Percentiles rank a stretch among this genome's conserved stretches.
These are phyloP conservation scores for Saturnispora mendoncae DNA, from an alignment of 805 yeast species.

Conservation along the genomic window DNA sequence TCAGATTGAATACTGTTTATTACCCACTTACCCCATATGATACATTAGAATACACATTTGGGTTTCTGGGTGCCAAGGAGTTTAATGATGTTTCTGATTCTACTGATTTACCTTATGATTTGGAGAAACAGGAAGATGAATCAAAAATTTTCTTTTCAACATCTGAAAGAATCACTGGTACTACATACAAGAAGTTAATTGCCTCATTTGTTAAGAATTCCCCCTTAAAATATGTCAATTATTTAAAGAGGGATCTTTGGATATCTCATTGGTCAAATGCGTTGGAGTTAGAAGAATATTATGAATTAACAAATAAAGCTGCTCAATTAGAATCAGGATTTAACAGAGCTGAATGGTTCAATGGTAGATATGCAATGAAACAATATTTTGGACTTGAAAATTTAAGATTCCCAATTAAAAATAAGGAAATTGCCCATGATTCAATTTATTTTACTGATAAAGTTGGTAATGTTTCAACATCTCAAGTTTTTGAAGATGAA, in stretches of 20 bases:
- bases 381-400: constrained; percentile 53
- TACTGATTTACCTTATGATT: constrained; percentile 10
- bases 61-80: constrained; percentile 31
- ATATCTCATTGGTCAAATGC: constrained; percentile 75
- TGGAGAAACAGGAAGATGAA: constrained; percentile 20
- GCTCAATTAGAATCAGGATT: constrained; percentile 65
- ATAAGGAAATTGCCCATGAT: constrained; percentile 39
- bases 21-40: constrained; percentile 54
- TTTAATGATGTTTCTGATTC: constrained; percentile 2
- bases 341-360: constrained; percentile 71
- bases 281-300: constrained; percentile 73
- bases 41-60: constrained; percentile 40
- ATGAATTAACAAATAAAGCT: constrained; percentile 69
- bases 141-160: constrained; percentile 18
- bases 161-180: constrained; percentile 32
- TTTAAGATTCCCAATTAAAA: constrained; percentile 48
- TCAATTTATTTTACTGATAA: constrained; percentile 69
- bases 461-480: constrained; percentile 89
- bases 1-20: constrained; percentile 43
- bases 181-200: constrained; percentile 39
- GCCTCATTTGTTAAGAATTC: constrained; percentile 54
- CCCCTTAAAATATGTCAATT: constrained; percentile 55
- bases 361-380: constrained; percentile 41
- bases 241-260: constrained; percentile 72
- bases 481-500: constrained; percentile 34